Percentiles rank a stretch among this genome's conserved stretches.
phyloP scores from a whole-genome alignment of 2,329 filamentous ascomycete genomes.

The Cordyceps cateniannulata region DNA sequence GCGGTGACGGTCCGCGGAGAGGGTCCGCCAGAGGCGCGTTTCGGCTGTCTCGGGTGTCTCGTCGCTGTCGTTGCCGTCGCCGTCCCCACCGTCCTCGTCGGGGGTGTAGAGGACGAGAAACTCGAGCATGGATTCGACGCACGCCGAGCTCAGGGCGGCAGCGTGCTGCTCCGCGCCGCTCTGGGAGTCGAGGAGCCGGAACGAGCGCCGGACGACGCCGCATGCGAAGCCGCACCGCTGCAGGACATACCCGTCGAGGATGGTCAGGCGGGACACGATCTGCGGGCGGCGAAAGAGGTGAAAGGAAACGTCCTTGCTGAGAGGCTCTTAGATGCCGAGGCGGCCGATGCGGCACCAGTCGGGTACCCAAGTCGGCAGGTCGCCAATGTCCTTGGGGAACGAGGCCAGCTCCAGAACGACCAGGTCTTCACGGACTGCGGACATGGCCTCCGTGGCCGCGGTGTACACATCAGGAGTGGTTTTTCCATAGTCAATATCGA shows the following conservation, averaged over 20 bases:
- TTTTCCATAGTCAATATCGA: not conserved
- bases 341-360: conserved; percentile 4
- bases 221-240: not conserved
- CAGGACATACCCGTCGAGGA: not conserved
- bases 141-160: not conserved
- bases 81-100: not conserved
- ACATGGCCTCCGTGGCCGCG: not conserved
- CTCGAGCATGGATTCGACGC: not conserved
- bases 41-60: not conserved
- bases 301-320: not conserved
- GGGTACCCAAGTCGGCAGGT: conserved; percentile 1
- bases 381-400: not conserved
- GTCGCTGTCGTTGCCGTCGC: not conserved
- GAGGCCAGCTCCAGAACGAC: not conserved
- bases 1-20: not conserved
- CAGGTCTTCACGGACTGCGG: not conserved
- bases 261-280: not conserved
- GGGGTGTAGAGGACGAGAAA: not conserved
- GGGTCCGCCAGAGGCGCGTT: not conserved
- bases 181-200: not conserved
- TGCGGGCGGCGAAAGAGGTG: not conserved
- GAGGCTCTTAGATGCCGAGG: not conserved
- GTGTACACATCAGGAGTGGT: not conserved
- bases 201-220: not conserved
- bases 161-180: not conserved